Evolutionary conservation across 2,329 filamentous ascomycete species (phyloP).

Genomic region (Diaporthe caulivora): DNA sequence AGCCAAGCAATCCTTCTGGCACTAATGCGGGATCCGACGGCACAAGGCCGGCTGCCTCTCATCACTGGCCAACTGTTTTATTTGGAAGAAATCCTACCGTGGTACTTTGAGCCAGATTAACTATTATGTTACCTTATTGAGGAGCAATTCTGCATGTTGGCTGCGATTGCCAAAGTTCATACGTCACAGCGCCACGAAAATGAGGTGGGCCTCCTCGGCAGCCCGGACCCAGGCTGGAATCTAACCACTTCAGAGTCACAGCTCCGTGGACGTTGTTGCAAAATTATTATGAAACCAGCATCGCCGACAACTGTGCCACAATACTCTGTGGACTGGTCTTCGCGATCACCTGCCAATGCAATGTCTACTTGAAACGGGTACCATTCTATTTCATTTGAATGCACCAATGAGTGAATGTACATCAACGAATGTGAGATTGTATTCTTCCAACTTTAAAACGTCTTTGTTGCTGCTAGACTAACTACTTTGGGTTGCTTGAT

Average conservation of each 20-base stretch:
- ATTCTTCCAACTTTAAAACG: too few relatives aligned
- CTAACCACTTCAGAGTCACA: background rate
- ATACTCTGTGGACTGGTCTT: too few relatives aligned
- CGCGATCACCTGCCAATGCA: too few relatives aligned
- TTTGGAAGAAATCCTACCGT: background rate
- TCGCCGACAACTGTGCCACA: too few relatives aligned
- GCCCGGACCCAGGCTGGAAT: background rate
- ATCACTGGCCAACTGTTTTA: background rate
- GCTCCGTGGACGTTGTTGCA: too few relatives aligned
- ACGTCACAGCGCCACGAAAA: background rate
- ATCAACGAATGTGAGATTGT: too few relatives aligned
- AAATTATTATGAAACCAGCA: too few relatives aligned
- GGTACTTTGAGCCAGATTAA: background rate
- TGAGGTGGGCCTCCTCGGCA: background rate
- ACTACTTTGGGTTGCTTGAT: too few relatives aligned
- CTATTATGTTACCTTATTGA: background rate
- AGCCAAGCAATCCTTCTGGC: background rate
- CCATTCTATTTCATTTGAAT: too few relatives aligned
- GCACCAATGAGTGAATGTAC: too few relatives aligned
- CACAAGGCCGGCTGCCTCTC: background rate
- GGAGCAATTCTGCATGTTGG: background rate
- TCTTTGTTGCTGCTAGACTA: too few relatives aligned
- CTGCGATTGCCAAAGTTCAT: background rate
- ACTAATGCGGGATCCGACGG: background rate
- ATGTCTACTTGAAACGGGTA: too few relatives aligned